phyloP scores from a whole-genome alignment of 306 rosid species.

The Ammopiptanthus mongolicus region DNA sequence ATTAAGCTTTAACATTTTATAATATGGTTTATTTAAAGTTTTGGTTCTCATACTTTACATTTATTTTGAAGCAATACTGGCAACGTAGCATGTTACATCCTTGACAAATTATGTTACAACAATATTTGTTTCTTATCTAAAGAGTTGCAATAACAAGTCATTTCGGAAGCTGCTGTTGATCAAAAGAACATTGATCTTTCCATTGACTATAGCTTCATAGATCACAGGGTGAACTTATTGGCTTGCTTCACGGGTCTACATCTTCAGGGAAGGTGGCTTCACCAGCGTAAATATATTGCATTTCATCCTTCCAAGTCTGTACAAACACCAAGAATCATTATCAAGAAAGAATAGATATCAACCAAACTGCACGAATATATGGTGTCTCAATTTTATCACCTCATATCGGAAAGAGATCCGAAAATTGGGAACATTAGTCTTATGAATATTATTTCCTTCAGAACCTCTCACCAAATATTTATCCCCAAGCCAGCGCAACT shows the following conservation, averaged over 20 bases:
- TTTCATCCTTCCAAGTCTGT: constrained; percentile 86
- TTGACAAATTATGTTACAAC: neutral
- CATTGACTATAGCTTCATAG: neutral
- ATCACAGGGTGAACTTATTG: neutral
- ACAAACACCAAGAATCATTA: constrained; percentile 23
- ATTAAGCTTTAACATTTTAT: no score
- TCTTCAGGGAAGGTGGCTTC: constrained; percentile 54
- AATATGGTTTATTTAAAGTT: no score
- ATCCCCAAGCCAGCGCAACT: constrained; percentile 78
- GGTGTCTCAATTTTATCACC: constrained; percentile 28
- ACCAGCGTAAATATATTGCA: constrained; percentile 54
- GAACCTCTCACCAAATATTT: constrained; percentile 65
- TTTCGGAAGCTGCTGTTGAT: neutral
- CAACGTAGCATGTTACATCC: neutral
- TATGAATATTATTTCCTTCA: constrained; percentile 75
- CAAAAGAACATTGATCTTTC: neutral
- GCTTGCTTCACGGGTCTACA: constrained; percentile 41
- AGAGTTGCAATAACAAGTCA: neutral
- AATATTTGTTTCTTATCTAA: neutral
- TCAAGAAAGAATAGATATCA: neutral
- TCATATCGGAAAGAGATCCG: constrained; percentile 58
- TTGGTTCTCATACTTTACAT: no score
- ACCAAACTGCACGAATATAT: neutral
- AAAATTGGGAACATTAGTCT: constrained; percentile 67
- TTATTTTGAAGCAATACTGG: neutral